These are phyloP conservation scores for Theileria parva DNA, from an alignment of 169 alveolate genomes.

Conservation along the genomic window DNA sequence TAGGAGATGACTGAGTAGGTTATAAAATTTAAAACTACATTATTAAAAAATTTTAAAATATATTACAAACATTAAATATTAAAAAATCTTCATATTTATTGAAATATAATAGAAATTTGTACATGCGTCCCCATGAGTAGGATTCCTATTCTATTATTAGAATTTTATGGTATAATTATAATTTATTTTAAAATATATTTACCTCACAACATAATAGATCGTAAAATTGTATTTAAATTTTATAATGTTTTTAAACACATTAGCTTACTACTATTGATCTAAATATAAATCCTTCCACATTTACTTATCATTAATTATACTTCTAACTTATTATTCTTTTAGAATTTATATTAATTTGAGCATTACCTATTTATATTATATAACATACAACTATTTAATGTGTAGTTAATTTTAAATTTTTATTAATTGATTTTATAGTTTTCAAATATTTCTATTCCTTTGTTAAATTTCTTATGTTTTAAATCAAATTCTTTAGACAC, in stretches of 20 bases:
- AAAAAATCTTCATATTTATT: background rate
- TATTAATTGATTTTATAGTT: background rate
- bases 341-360: no score
- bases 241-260: background rate
- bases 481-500: background rate
- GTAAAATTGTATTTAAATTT: no score
- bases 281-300: background rate
- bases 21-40: background rate
- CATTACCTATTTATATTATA: background rate
- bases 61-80: background rate
- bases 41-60: background rate
- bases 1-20: background rate
- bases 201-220: background rate
- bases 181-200: background rate
- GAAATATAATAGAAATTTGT: background rate
- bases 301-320: no score
- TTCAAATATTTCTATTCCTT: background rate
- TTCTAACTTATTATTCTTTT: no score
- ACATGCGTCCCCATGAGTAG: constrained; percentile 15
- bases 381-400: background rate
- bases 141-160: background rate
- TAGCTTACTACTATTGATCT: background rate
- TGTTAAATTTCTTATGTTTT: background rate
- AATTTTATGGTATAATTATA: background rate
- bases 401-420: background rate